phyloP scores from a whole-genome alignment of 2,329 filamentous ascomycete species.

The Epicoccum nigrum region DNA sequence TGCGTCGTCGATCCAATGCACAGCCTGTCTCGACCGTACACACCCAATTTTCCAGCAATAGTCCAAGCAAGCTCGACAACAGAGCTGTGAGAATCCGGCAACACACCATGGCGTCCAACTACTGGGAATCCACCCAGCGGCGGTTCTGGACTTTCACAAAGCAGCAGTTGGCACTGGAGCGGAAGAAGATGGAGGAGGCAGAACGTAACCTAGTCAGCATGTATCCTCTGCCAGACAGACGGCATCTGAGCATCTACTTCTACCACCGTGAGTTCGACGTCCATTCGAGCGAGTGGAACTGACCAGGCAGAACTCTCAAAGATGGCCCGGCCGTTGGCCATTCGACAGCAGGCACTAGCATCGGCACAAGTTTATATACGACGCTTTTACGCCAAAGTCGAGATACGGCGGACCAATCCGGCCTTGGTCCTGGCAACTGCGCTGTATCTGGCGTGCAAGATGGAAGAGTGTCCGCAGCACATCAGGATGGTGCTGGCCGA shows the following conservation, averaged over 20 bases:
- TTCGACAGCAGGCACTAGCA: conserved; percentile 89
- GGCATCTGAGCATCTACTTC: conserved; percentile 89
- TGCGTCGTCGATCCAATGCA: background rate
- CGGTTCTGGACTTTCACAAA: conserved; percentile 90
- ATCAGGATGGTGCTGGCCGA: conserved; percentile 90
- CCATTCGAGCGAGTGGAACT: conserved; percentile 39
- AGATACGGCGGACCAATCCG: conserved; percentile 90
- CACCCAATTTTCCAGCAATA: background rate
- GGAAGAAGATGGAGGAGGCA: conserved; percentile 77
- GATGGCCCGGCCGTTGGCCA: conserved; percentile 80
- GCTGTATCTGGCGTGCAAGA: conserved; percentile 94
- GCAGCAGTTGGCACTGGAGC: conserved; percentile 75
- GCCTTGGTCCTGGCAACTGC: conserved; percentile 93
- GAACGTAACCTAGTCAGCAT: conserved; percentile 76
- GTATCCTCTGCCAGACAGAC: conserved; percentile 80
- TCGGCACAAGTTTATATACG: conserved; percentile 95
- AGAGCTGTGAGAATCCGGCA: background rate
- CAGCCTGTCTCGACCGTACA: background rate
- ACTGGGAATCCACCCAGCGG: conserved; percentile 93
- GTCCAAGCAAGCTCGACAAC: background rate
- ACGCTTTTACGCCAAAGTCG: conserved; percentile 88
- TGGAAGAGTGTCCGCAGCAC: conserved; percentile 96
- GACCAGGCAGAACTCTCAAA: conserved; percentile 66
- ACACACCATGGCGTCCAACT: conserved; percentile 82
- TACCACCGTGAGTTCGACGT: conserved; percentile 71